Percentiles rank a stretch among this genome's conserved stretches.
phyloP scores from a whole-genome alignment of 192 early-diverging fungal species.

The Cladochytrium replicatum region DNA sequence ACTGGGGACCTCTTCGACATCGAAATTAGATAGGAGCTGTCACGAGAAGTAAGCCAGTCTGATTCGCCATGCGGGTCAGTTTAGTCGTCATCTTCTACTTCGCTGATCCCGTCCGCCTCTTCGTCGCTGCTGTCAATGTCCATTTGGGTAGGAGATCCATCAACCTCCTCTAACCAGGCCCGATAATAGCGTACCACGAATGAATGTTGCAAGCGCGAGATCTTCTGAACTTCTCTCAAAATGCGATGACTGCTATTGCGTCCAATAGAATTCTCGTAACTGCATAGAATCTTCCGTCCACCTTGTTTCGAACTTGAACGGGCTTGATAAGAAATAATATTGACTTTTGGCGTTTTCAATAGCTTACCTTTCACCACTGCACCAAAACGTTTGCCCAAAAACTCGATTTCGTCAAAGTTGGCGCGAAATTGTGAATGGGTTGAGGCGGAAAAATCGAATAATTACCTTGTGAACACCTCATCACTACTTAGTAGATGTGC shows the following conservation, averaged over 20 bases:
- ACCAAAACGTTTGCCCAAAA: slow-evolving; percentile 64
- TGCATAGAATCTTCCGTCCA: slow-evolving; percentile 62
- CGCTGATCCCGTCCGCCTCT: slow-evolving; percentile 29
- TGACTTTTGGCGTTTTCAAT: slow-evolving; percentile 30
- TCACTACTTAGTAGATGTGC: no score
- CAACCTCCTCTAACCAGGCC: slow-evolving; percentile 86
- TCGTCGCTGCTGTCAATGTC: slow-evolving; percentile 3
- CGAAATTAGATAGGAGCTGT: no score
- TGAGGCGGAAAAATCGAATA: slow-evolving; percentile 7
- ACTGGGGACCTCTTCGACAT: no score
- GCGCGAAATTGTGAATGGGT: slow-evolving; percentile 28
- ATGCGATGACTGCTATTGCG: slow-evolving; percentile 69
- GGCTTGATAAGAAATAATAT: not conserved
- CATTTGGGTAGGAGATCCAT: slow-evolving; percentile 13
- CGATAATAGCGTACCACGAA: slow-evolving; percentile 81
- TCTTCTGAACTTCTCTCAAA: slow-evolving; percentile 79
- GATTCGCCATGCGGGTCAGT: slow-evolving; percentile 15
- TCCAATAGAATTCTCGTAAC: slow-evolving; percentile 83
- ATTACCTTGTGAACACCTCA: slow-evolving; percentile 2
- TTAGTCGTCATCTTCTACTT: slow-evolving; percentile 38
- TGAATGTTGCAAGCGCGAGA: slow-evolving; percentile 81
- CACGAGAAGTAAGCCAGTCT: slow-evolving; percentile 6
- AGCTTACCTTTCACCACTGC: slow-evolving; percentile 89
- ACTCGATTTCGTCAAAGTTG: slow-evolving; percentile 42
- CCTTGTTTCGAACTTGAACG: slow-evolving; percentile 52